Evolutionary conservation across 2,329 filamentous ascomycete species (phyloP).

Genomic region (Orbilia oligospora): DNA sequence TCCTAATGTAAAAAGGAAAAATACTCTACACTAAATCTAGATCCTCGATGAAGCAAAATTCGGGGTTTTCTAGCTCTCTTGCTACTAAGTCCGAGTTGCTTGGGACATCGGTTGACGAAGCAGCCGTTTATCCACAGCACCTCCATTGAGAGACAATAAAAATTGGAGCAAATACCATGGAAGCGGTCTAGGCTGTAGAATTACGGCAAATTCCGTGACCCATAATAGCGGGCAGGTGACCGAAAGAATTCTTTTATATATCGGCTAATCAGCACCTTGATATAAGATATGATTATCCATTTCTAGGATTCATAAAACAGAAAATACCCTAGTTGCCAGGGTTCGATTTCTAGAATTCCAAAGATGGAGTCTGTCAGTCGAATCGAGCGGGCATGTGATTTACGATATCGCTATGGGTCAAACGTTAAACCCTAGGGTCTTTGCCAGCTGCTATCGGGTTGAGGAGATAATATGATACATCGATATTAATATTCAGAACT

Average conservation of each 20-base stretch:
- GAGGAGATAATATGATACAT: no score
- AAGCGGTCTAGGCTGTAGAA: neutral
- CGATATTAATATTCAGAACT: neutral
- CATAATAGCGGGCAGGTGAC: neutral
- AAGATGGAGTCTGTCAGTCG: neutral
- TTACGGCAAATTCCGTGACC: neutral
- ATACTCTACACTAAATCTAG: no score
- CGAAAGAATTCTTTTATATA: neutral
- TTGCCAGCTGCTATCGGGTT: no score
- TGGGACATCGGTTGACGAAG: neutral
- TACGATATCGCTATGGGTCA: no score
- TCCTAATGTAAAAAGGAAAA: no score
- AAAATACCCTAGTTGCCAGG: neutral
- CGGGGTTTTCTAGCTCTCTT: no score
- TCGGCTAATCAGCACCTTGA: neutral
- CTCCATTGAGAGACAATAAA: neutral
- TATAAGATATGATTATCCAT: neutral
- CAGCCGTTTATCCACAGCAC: neutral
- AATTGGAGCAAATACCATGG: neutral
- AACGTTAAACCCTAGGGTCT: no score
- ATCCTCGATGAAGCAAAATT: no score
- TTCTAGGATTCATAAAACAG: neutral
- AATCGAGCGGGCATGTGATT: neutral
- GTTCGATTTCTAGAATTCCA: neutral
- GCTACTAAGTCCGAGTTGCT: no score